Evolutionary conservation across 345 rosid genomes (phyloP).

Genomic region (Hirschfeldia incana): DNA sequence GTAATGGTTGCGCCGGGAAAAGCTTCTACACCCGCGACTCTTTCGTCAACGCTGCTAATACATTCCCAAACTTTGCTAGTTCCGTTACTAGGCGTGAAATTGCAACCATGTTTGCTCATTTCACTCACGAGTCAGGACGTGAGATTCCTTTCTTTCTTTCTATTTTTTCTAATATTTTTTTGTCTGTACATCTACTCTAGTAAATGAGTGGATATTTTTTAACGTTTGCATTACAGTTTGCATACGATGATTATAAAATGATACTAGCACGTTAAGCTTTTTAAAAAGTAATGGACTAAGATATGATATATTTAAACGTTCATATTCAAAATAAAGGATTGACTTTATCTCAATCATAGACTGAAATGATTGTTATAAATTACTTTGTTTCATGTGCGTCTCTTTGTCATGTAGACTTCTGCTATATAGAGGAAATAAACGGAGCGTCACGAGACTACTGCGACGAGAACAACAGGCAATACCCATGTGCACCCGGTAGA

Average conservation of each 20-base stretch:
- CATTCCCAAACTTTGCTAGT: background rate
- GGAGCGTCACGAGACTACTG: conserved; percentile 51
- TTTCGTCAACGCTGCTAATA: background rate
- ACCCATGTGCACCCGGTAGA: conserved; percentile 54
- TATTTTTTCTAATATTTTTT: too few relatives aligned
- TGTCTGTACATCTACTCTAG: background rate
- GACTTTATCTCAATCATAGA: background rate
- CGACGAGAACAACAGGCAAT: conserved; percentile 43
- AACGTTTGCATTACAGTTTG: background rate
- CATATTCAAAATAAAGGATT: background rate
- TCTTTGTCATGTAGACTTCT: conserved; percentile 48
- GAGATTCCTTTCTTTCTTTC: background rate
- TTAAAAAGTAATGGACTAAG: background rate
- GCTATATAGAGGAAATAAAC: conserved; percentile 56
- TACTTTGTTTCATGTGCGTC: background rate
- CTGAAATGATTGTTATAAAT: background rate
- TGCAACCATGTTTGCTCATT: background rate
- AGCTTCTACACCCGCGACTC: background rate
- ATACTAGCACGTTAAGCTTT: background rate
- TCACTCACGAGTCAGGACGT: background rate
- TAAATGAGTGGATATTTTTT: background rate
- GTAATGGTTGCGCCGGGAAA: background rate
- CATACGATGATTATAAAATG: background rate
- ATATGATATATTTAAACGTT: background rate
- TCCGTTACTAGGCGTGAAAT: background rate